A percentile compares a stretch with the other conserved stretches of the same genome.
Evolutionary conservation across 495 filamentous ascomycete genomes (phyloP).

Genomic region (Daldinia bambusicola): DNA sequence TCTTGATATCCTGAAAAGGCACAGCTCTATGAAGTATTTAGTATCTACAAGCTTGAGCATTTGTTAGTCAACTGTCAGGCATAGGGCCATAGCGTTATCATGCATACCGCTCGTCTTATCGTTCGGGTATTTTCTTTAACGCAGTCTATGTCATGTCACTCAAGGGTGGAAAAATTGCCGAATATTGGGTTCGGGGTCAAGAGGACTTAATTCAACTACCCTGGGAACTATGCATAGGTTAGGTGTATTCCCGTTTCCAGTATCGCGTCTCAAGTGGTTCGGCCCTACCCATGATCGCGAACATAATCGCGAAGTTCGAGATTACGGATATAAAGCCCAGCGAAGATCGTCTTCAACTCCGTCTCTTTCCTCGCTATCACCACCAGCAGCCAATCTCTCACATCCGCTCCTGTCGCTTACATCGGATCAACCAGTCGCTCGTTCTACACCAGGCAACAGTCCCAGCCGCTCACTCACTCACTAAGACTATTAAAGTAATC

Average conservation of each 20-base stretch:
- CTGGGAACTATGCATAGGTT: neutral
- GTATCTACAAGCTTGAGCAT: neutral
- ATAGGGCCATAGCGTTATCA: neutral
- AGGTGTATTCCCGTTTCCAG: neutral
- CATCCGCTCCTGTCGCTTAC: neutral
- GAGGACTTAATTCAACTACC: neutral
- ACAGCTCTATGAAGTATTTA: neutral
- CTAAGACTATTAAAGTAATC: neutral
- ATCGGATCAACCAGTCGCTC: neutral
- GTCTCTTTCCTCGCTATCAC: neutral
- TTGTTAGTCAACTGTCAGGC: neutral
- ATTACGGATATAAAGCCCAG: neutral
- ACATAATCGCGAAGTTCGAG: neutral
- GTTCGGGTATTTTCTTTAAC: too few species aligned
- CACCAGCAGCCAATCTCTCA: neutral
- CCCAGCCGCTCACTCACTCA: too few species aligned
- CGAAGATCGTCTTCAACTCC: neutral
- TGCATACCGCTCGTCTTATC: neutral
- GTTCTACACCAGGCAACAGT: neutral
- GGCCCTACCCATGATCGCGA: neutral
- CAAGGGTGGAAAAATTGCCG: neutral
- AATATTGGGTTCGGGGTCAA: neutral
- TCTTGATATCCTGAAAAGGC: neutral
- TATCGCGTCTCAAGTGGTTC: neutral
- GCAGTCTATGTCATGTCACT: neutral